Base-by-base conservation (phyloP, 106 monocot genomes). In the Iris macrosiphon region DNA sequence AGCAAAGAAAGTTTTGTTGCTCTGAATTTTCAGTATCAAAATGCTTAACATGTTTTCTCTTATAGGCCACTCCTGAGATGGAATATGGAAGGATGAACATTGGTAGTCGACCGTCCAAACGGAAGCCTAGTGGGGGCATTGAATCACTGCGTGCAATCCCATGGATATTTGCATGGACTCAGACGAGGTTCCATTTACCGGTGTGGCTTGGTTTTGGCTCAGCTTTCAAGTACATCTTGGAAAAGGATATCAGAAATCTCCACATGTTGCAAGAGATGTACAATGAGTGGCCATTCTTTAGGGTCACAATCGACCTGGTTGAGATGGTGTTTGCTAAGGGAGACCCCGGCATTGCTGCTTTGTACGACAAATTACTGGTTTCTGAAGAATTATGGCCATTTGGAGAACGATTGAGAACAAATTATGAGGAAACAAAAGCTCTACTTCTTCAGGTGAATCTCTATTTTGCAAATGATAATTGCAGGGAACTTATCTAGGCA, bases 241-340 rank as follows among this genome's bases (percentile, higher is more conserved):
- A 71, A 18, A 79, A 89, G 43, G 85, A 95, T 47, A 71, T 79
- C 34, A 63, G 71, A 31, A 95, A 85, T 22, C 30, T 85, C 22
- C 81, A 79, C 25, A 68, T 65, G 34, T 64, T 95, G 7, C 70
- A 79, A 28, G 84, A 77, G 47, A 95, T 95, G 94, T 95, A 89
- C 63, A 95, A 85, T 57, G 81, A 71, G 52, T 95, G 94, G 94
- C 94, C 94, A 24, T 95, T 95, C 55, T 89, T 95, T 49, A 81
- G 84, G 55, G 94, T 95, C 62, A 95, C 94, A 20, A 69, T 95
- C 18, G 95, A 95, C 71, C 72, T 95, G 58, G 56, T 95, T 69
- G 95, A 95, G 73, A 95, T 95, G 95, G 95, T 95, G 29, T 89
- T 95, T 40, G 89, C 95, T 10, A 95, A 95, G 56, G 95, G 95